Evolutionary conservation across 1,284 basidiomycete genomes (phyloP).

Genomic region (Boletellus sp.): DNA sequence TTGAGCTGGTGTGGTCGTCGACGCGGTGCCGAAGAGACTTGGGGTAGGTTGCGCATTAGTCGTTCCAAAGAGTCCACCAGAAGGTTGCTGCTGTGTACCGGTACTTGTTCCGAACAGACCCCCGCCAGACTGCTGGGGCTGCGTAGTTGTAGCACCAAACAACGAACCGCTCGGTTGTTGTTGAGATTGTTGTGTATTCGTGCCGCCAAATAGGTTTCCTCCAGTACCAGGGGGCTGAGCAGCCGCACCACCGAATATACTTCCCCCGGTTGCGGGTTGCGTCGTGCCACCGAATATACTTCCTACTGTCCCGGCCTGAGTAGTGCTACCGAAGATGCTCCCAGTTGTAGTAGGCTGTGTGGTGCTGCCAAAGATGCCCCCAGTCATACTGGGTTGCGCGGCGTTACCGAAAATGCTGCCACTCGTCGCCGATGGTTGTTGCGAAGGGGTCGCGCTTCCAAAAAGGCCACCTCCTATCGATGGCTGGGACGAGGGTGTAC

Average conservation of each 20-base stretch:
- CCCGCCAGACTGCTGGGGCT: slow-evolving; percentile 20
- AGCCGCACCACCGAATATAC: slow-evolving; percentile 18
- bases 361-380: slow-evolving; percentile 19
- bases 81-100: slow-evolving; percentile 16
- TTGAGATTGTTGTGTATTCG: slow-evolving; percentile 16
- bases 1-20: slow-evolving; percentile 12
- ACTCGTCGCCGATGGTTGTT: slow-evolving; percentile 13
- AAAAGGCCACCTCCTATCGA: slow-evolving; percentile 21
- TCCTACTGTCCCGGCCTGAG: slow-evolving; percentile 15
- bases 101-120: slow-evolving; percentile 22
- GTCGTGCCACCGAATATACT: slow-evolving; percentile 20
- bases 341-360: neutral
- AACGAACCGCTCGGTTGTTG: slow-evolving; percentile 15
- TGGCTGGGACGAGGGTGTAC: slow-evolving; percentile 13
- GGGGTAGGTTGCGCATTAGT: slow-evolving; percentile 19
- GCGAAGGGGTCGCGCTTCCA: slow-evolving; percentile 12
- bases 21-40: slow-evolving; percentile 9
- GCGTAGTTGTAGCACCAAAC: slow-evolving; percentile 12
- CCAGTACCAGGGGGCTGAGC: slow-evolving; percentile 12
- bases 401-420: slow-evolving; percentile 12
- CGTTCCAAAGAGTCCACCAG: slow-evolving; percentile 18
- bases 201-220: slow-evolving; percentile 24
- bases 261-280: slow-evolving; percentile 14
- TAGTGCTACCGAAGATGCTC: slow-evolving; percentile 18
- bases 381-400: slow-evolving; percentile 9